These are phyloP conservation scores for Globisporangium irregulare DNA, from an alignment of 352 stramenopile genomes.

Conservation along the genomic window DNA sequence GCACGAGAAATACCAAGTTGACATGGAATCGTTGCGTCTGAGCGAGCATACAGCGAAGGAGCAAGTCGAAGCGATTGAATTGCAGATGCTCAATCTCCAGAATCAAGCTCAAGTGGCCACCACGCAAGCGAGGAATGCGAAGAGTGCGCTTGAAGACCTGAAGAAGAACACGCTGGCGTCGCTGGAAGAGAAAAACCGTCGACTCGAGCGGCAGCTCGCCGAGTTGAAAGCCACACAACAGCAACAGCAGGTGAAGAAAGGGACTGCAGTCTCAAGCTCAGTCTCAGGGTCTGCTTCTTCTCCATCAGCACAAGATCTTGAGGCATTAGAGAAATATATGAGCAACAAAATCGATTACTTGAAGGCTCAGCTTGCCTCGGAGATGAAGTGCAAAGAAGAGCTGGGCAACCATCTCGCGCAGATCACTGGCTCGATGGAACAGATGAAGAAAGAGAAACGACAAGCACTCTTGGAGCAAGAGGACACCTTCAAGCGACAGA, in stretches of 20 bases:
- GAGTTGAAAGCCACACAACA: conserved; percentile 28
- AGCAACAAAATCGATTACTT: conserved; percentile 83
- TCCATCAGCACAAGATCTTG: conserved; percentile 24
- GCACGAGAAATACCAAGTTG: conserved; percentile 59
- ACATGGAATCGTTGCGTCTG: conserved; percentile 64
- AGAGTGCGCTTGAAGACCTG: conserved; percentile 48
- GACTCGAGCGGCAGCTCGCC: conserved; percentile 48
- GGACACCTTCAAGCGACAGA: conserved; percentile 52
- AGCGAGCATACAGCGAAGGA: conserved; percentile 63
- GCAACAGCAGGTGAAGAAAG: conserved; percentile 17
- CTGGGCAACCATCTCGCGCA: conserved; percentile 61
- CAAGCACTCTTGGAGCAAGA: conserved; percentile 49
- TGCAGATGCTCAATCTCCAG: conserved; percentile 48
- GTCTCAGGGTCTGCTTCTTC: conserved; percentile 1
- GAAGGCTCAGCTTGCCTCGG: conserved; percentile 75
- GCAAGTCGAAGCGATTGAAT: conserved; percentile 37
- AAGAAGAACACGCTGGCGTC: conserved; percentile 40
- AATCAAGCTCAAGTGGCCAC: conserved; percentile 49
- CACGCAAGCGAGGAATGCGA: conserved; percentile 50
- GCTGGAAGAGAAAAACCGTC: conserved; percentile 67
- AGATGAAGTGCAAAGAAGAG: conserved; percentile 87
- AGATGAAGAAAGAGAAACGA: conserved; percentile 63
- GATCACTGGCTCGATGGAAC: conserved; percentile 61
- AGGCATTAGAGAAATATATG: conserved; percentile 68
- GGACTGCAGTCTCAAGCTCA: background rate